Base-by-base conservation (phyloP, 805 yeast genomes). In the Hanseniaspora taiwanica region DNA sequence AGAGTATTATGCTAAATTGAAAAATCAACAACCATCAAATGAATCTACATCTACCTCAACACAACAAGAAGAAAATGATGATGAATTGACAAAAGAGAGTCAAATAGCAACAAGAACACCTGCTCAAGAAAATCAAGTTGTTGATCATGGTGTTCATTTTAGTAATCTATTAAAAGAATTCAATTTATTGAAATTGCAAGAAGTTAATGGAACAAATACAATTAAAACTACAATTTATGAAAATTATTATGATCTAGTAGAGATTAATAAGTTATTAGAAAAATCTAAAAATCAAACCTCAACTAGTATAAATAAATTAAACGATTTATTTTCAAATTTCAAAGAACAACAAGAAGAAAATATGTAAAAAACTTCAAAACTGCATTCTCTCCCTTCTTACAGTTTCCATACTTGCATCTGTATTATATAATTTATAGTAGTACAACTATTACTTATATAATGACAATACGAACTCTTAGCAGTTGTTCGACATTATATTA, bases 161-260 rank as follows among this genome's bases (percentile, higher is more conserved):
- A 13, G 14, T 3, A 10, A 29, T 3, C 21, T 19, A 9, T 16
- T 51, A 47, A 10, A 44, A 49, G 3, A 16, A 4, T 60, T 56
- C 29, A 57, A 58, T 40, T 38, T 39, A 8, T 43, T 58, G 17
- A 44, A 54, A 27, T 49, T 54, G 13, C 47, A 52, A 40, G 60
- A 57, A 39, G 50, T 52, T 1, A 59, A 52, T 25, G 52, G 53
- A 25, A 50, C 51, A 32, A 54, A 53, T 40, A 75, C 72, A 36
- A 77, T 78, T 46, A 80, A 80, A 49, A 72, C 81, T 21, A 78
- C 80, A 33, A 76, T 80, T 9, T 80, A 80, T 56, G 82, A 80
- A 55, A 80, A 80, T 51, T 80, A 80, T 63, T 78, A 75, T 54
- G 87, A 80, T 45, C 60, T 80, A 46, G 78, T 80, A 51, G 76